Conservation (phyloP, 106 monocot genomes). For the Triglochin maritima region DNA sequence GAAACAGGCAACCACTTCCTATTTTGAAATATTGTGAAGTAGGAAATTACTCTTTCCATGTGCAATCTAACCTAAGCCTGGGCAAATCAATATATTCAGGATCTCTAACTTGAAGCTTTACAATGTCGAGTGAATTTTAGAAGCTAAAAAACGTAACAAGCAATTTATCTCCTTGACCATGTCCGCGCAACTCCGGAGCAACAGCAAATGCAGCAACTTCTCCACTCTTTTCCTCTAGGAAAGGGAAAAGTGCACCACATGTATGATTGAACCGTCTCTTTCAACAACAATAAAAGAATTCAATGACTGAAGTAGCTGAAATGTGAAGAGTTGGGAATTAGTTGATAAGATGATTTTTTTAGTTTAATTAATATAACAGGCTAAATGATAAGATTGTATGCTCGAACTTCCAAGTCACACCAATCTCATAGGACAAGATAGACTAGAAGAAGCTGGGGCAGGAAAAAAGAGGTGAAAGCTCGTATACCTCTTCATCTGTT, state of each 20-base stretch:
- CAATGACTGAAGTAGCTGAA: slow-evolving; percentile 47
- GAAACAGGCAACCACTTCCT: too few species aligned
- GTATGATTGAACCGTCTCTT: slow-evolving; percentile 88
- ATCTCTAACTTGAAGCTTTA: background rate
- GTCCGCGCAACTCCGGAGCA: slow-evolving; percentile 80
- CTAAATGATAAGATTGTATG: too few species aligned
- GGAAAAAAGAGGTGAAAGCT: background rate
- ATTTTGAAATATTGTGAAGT: too few species aligned
- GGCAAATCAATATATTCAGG: too few species aligned
- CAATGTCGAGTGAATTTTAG: background rate
- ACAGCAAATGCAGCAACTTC: slow-evolving; percentile 91
- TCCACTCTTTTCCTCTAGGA: slow-evolving; percentile 61
- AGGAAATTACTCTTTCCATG: too few species aligned
- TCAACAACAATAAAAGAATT: slow-evolving; percentile 67
- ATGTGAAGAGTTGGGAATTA: background rate
- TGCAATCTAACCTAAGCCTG: too few species aligned
- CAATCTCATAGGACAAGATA: background rate
- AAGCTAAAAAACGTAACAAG: slow-evolving; percentile 38
- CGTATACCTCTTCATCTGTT: slow-evolving; percentile 51
- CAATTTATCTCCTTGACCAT: slow-evolving; percentile 81
- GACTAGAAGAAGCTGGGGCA: background rate
- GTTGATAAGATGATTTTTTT: background rate
- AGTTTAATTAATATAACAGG: background rate
- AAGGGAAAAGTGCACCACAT: slow-evolving; percentile 80
- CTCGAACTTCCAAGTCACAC: too few species aligned